Percentiles rank a stretch among this genome's conserved stretches.
Conservation (phyloP, 2,329 filamentous ascomycete species). For the Pestalotiopsis sp. region DNA sequence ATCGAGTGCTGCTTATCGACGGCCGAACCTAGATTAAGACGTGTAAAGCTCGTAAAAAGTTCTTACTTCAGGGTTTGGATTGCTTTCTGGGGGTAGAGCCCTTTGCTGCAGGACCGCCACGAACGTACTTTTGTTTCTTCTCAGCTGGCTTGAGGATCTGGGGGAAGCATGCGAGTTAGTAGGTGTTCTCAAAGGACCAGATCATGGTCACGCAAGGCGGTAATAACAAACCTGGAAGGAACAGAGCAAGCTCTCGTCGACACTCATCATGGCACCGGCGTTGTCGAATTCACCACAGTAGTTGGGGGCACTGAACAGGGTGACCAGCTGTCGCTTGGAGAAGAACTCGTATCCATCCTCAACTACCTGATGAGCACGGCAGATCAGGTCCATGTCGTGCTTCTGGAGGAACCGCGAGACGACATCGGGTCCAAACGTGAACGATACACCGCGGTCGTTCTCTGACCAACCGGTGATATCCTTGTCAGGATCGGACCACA, state of each 20-base stretch:
- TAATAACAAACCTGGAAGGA: conserved; percentile 84
- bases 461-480: conserved; percentile 99
- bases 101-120: conserved; percentile 71
- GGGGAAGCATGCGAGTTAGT: background rate
- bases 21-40: conserved; percentile 85
- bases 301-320: conserved; percentile 96
- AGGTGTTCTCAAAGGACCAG: background rate
- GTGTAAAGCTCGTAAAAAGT: conserved; percentile 73
- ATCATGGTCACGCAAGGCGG: background rate
- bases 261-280: conserved; percentile 99
- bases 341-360: conserved; percentile 99
- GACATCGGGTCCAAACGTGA: conserved; percentile 97
- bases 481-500: conserved; percentile 99
- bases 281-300: conserved; percentile 99
- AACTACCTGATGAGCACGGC: conserved; percentile 96
- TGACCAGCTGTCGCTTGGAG: conserved; percentile 96
- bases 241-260: conserved; percentile 96
- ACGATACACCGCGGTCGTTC: conserved; percentile 97
- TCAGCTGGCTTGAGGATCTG: conserved; percentile 99
- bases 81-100: conserved; percentile 72
- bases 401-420: conserved; percentile 97
- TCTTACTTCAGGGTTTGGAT: conserved; percentile 66
- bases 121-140: conserved; percentile 99
- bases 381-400: conserved; percentile 99
- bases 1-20: conserved; percentile 69